Conservation (phyloP, 768 basidiomycete genomes). For the Leccinellum luteum region DNA sequence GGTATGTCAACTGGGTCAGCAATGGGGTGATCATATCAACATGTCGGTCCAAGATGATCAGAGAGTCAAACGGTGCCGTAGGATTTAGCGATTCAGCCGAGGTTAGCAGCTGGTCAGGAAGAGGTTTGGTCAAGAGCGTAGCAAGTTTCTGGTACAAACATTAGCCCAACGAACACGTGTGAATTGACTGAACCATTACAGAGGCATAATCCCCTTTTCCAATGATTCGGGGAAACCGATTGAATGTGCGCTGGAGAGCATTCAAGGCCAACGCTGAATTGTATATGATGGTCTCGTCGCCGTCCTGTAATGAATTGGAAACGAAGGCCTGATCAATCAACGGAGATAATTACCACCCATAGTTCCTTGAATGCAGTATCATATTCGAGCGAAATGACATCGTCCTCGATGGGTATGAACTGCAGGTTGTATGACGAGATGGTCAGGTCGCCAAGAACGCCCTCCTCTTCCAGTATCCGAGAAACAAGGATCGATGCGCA, state of each 20-base stretch:
- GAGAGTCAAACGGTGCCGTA: conserved; percentile 71
- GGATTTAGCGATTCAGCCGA: conserved; percentile 42
- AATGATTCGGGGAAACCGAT: conserved; percentile 85
- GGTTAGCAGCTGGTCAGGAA: conserved; percentile 39
- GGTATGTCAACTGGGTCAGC: conserved; percentile 93
- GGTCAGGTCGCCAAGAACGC: conserved; percentile 93
- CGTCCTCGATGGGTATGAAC: conserved; percentile 90
- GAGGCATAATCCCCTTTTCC: conserved; percentile 91
- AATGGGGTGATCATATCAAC: conserved; percentile 96
- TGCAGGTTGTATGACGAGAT: conserved; percentile 88
- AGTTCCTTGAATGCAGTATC: conserved; percentile 85
- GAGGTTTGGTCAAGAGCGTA: conserved; percentile 62
- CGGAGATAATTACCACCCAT: conserved; percentile 62
- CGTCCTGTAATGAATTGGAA: conserved; percentile 57
- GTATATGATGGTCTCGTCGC: conserved; percentile 86
- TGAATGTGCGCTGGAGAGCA: conserved; percentile 80
- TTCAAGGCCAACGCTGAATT: conserved; percentile 86
- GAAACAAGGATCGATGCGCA: conserved; percentile 83
- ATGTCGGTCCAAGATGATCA: conserved; percentile 87
- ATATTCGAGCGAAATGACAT: conserved; percentile 87
- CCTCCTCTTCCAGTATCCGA: conserved; percentile 89
- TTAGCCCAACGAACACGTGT: conserved; percentile 7
- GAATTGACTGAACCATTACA: conserved; percentile 37
- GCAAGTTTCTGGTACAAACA: conserved; percentile 61
- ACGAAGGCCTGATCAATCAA: background rate